Evolutionary conservation across 164 flowering plant species (phyloP), one percentile per base, ranked within the genome.

Genomic region (Euptelea pleiosperma): DNA sequence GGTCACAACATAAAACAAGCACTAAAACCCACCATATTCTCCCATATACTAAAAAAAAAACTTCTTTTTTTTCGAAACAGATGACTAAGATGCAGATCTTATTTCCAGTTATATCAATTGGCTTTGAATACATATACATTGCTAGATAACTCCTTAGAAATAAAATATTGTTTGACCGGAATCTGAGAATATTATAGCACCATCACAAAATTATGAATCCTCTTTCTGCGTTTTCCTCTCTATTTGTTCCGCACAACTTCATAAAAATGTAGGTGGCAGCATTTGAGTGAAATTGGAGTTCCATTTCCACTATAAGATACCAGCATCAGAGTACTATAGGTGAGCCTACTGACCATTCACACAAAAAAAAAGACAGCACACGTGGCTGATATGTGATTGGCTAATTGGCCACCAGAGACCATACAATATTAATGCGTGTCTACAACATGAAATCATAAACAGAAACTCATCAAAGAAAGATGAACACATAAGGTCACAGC

Each of bases 311-410:
- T 30, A 19, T 4, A 28, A 36, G 28, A 55, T 39, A 45, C 56
- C 44, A 53, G 10, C 22, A 29, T 54, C 33, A 37, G 26, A 10
- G 37, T 42, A 10, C 4, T 78, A 36, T 73, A 57, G 82, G 79
- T 75, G 75, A 62, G 68, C 72, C 49, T 75, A 75, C 79, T 78
- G 74, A 78, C 82, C 82, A 71, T 65, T 69, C 78, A 73, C 78
- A 69, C 69, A 48, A 31, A 19, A 42, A 42, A 54, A 55, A 56
- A n/a, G 39, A 41, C 34, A 59, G 29, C 58, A 33, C 33, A 31
- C 24, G 8, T 0, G 57, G 67, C 74, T 43, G 39, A 29, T 37
- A 35, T 50, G 76, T 66, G 71, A 71, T 52, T 71, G 74, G 79
- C 76, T 78, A 78, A 78, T 71, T 70, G 63, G 73, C 65, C 76